Evolutionary conservation across 768 basidiomycete genomes (phyloP).

Genomic region (Leccinum broughii): DNA sequence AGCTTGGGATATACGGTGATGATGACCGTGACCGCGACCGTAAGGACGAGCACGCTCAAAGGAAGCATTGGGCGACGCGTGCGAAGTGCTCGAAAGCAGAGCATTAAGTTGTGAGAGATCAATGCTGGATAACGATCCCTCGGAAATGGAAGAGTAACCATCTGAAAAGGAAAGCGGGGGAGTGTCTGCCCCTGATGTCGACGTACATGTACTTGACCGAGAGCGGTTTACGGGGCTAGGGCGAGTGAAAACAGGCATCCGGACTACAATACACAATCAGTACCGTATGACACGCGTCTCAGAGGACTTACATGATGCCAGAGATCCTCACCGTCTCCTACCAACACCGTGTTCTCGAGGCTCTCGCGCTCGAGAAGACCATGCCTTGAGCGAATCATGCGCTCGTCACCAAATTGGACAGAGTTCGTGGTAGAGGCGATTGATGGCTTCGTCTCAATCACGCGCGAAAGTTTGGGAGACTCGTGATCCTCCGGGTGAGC

Average conservation of each 20-base stretch:
- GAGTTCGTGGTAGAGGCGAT: slow-evolving; percentile 61
- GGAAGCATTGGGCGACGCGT: slow-evolving; percentile 46
- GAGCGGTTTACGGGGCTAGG: slow-evolving; percentile 52
- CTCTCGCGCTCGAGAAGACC: slow-evolving; percentile 51
- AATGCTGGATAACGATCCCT: slow-evolving; percentile 76
- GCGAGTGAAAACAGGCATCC: slow-evolving; percentile 60
- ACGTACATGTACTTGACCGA: slow-evolving; percentile 69
- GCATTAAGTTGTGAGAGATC: slow-evolving; percentile 63
- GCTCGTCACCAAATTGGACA: slow-evolving; percentile 62
- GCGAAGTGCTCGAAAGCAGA: slow-evolving; percentile 54
- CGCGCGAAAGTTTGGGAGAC: slow-evolving; percentile 39
- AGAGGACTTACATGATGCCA: too few species aligned
- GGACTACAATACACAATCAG: slow-evolving; percentile 33
- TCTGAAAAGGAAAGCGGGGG: slow-evolving; percentile 72
- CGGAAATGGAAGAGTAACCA: slow-evolving; percentile 62
- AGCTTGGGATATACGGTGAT: slow-evolving; percentile 66
- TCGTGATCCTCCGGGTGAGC: too few species aligned
- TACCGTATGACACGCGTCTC: too few species aligned
- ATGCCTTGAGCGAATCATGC: slow-evolving; percentile 63
- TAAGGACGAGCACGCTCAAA: slow-evolving; percentile 43
- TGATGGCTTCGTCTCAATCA: slow-evolving; percentile 60
- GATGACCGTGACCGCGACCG: slow-evolving; percentile 64
- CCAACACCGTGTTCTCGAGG: too few species aligned
- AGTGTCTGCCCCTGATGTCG: slow-evolving; percentile 66
- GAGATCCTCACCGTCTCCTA: too few species aligned